A percentile compares a stretch with the other conserved stretches of the same genome.
These are phyloP conservation scores for Xylariaceae sp. DNA, from an alignment of 2,329 filamentous ascomycete genomes.

Conservation along the genomic window DNA sequence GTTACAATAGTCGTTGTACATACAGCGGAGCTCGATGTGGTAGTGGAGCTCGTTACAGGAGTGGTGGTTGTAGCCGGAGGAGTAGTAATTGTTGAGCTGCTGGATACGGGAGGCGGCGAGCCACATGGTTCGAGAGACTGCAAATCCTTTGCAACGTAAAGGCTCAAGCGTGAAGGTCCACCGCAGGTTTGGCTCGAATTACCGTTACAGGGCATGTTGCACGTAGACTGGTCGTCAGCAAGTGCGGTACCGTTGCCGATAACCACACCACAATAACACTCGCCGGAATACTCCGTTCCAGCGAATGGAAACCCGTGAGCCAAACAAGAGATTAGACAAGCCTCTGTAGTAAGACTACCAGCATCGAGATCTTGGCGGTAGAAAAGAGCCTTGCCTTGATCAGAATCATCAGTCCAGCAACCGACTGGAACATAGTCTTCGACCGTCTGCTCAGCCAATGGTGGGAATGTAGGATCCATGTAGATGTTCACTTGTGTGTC, in stretches of 20 bases:
- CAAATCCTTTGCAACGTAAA: conserved; percentile 49
- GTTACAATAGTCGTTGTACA: conserved; percentile 47
- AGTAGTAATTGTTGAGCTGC: conserved; percentile 33
- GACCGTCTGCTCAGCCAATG: conserved; percentile 38
- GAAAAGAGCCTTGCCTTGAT: conserved; percentile 43
- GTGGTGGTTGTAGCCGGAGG: conserved; percentile 20
- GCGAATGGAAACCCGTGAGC: conserved; percentile 46
- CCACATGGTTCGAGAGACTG: conserved; percentile 41
- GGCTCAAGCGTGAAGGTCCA: conserved; percentile 40
- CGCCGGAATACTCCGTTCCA: conserved; percentile 45
- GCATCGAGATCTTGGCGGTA: conserved; percentile 40
- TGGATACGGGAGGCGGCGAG: conserved; percentile 33
- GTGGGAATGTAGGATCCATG: conserved; percentile 45
- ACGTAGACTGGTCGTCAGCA: conserved; percentile 37
- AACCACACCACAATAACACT: conserved; percentile 53
- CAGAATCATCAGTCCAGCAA: conserved; percentile 53
- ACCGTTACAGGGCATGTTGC: conserved; percentile 52
- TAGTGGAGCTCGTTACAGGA: conserved; percentile 11
- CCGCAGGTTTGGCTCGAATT: conserved; percentile 43
- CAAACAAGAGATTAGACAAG: conserved; percentile 43
- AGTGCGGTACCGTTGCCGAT: conserved; percentile 46
- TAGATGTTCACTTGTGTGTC: conserved; percentile 18
- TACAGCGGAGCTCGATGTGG: conserved; percentile 36
- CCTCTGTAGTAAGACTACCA: conserved; percentile 39
- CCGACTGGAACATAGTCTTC: conserved; percentile 58